Evolutionary conservation across 2,329 filamentous ascomycete genomes (phyloP), one percentile per base, ranked within the genome.

Genomic region (Colletotrichum cuscutae): DNA sequence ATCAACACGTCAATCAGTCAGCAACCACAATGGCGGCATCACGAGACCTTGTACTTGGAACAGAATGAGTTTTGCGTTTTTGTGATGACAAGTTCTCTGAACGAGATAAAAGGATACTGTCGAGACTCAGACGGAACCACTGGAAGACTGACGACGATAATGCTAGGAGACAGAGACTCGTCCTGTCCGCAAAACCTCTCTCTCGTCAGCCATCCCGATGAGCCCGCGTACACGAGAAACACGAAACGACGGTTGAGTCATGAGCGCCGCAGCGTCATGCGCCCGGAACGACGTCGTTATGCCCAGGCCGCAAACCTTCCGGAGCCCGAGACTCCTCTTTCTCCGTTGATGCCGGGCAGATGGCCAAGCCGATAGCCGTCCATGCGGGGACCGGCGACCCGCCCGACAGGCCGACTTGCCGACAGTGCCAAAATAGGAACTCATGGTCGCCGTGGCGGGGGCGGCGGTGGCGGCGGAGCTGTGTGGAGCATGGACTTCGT

Each of bases 351-450:
- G 22, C 28, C 60, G 60, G 42, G 60, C 35, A 30, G 12, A 28
- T 5, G 59, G 8, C 7, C 49, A 24, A 19, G n/a, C 61, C 61
- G 61, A 69, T 37, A 70, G 46, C 70, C 70, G 60, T 56, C 54
- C n/a, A 19, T 61, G 66, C 60, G 66, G 71, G 42, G 71, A 58
- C 66, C 42, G 60, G 60, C 56, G 56, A 61, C 60, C 70, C 54
- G 53, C 59, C 70, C 70, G 70, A 70, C 46, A 24, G 32, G 5
- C 59, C 70, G 60, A 65, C 22, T 32, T 28, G 15, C 37, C 35
- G 35, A 15, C 24, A 19, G 13, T 42, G 22, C 32, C 46, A 19
- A 54, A 15, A 24, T 12, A 15, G 11, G 24, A 28, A 58, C 49
- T 26, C 28, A 26, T 56, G 65, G 59, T 13, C 26, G 13, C 15